A percentile compares a stretch with the other conserved stretches of the same genome.
Evolutionary conservation across 2,329 filamentous ascomycete species (phyloP).

Genomic region (Fusarium tuaranense): DNA sequence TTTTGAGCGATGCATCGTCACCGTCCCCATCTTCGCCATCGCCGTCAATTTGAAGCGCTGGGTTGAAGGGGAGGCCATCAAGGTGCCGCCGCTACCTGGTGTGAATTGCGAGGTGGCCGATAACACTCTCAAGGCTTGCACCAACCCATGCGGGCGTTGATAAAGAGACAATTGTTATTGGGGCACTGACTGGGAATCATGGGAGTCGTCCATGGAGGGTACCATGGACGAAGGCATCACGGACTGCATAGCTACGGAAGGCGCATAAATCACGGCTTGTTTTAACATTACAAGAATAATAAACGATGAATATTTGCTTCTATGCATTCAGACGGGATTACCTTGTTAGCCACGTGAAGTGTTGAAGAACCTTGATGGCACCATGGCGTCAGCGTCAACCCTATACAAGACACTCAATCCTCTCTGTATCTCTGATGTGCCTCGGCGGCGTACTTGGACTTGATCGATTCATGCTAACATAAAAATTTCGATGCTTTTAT

Average conservation of each 20-base stretch:
- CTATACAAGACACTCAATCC: neutral
- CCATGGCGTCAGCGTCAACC: neutral
- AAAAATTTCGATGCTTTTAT: too few relatives aligned
- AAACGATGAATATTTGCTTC: neutral
- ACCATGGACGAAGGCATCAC: neutral
- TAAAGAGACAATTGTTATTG: neutral
- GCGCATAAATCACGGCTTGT: neutral
- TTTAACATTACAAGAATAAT: neutral
- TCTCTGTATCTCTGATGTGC: neutral
- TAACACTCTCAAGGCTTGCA: neutral
- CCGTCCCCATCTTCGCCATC: constrained; percentile 24
- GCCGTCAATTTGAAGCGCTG: constrained; percentile 10
- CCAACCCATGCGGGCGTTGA: neutral
- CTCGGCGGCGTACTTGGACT: neutral
- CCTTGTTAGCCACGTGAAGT: neutral
- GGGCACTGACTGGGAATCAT: neutral
- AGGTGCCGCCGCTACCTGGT: constrained; percentile 9
- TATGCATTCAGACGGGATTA: neutral
- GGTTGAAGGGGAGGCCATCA: constrained; percentile 28
- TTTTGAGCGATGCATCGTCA: constrained; percentile 34
- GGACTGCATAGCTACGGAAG: neutral
- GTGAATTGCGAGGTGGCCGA: neutral
- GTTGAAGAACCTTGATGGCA: neutral
- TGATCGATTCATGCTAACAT: neutral
- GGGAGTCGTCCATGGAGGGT: neutral